Base-by-base conservation (phyloP, 441 rosid species). In the Adansonia rubrostipa region DNA sequence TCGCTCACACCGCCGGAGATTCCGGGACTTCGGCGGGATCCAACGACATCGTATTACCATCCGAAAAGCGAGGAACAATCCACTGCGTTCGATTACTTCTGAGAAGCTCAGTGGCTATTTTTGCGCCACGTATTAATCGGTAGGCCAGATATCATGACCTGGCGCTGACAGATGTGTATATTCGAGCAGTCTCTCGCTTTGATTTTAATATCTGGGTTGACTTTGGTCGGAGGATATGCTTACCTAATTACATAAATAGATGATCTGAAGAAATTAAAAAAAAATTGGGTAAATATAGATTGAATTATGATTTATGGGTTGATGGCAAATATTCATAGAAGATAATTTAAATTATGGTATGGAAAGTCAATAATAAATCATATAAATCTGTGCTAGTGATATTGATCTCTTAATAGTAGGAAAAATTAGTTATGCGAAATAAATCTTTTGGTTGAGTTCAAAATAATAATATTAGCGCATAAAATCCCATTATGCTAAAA, bases 1-100 rank as follows among this genome's bases (percentile, higher is more conserved):
- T 87, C 98, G 47, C 54, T 89, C 5, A 83, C 85, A 1, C 99
- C 97, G 56, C 98, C 99, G 10, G 90, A 77, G 85, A 75, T 90
- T 56, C 94, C 95, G 0, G 85, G 81, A 0, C 56, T 77, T 10
- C 75, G 72, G 57, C 80, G 85, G 78, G 74, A 60, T 3, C 28
- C 54, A 0, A 60, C 36, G 19, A 60, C 86, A 74, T 47, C 89
- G 86, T 86, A 77, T 47, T 19, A 47, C 0, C 79, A 57, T 0
- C 70, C 77, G 67, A 82, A 83, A 69, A 76, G 82, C 0, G 82
- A 69, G 47, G 50, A 58, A 15, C 87, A 84, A 79, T 56, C 89
- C 24, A 75, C 89, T 20, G 83, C 92, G 73, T 92, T 92, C 42
- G 94, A 94, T 83, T 91, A 76, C 82, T 94, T 94, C 79, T 94